phyloP scores from a whole-genome alignment of 2,329 filamentous ascomycete species.

The Leptographium radiaticola region DNA sequence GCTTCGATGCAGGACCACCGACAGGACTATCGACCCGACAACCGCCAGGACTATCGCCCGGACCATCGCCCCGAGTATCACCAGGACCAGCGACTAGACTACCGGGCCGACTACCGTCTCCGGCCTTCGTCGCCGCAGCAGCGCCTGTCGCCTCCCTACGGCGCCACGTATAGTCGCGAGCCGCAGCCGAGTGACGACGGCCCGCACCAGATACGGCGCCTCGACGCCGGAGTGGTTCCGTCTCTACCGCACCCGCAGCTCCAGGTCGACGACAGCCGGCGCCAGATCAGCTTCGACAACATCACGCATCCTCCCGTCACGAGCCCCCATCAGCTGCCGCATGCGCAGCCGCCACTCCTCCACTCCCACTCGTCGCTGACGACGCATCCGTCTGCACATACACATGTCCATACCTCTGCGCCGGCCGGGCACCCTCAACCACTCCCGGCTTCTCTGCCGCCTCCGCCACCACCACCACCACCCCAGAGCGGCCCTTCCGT shows the following conservation, averaged over 20 bases:
- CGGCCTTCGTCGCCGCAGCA: not conserved
- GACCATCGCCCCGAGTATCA: conserved; percentile 3
- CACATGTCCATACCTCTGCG: not conserved
- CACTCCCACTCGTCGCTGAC: conserved; percentile 26
- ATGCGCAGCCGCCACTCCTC: not conserved
- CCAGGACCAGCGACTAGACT: not conserved
- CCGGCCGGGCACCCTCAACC: not conserved
- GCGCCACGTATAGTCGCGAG: not conserved
- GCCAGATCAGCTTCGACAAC: conserved; percentile 8
- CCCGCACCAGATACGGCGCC: not conserved
- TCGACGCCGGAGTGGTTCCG: not conserved
- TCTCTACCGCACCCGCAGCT: not conserved
- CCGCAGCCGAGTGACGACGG: not conserved
- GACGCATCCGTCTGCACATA: conserved; percentile 8
- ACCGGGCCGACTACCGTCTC: conserved; percentile 2
- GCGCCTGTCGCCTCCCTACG: not conserved
- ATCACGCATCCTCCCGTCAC: not conserved
- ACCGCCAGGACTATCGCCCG: not conserved
- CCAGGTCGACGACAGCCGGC: conserved; percentile 4
- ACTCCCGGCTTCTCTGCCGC: not conserved
- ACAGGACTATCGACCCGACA: too few species aligned
- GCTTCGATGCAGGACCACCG: conserved; percentile 42
- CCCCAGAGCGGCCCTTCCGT: not conserved
- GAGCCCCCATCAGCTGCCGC: not conserved
- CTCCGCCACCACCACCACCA: not conserved